A percentile compares a stretch with the other conserved stretches of the same genome.
Conservation (phyloP, 2,329 filamentous ascomycete genomes). For the Pezicula radicicola region DNA sequence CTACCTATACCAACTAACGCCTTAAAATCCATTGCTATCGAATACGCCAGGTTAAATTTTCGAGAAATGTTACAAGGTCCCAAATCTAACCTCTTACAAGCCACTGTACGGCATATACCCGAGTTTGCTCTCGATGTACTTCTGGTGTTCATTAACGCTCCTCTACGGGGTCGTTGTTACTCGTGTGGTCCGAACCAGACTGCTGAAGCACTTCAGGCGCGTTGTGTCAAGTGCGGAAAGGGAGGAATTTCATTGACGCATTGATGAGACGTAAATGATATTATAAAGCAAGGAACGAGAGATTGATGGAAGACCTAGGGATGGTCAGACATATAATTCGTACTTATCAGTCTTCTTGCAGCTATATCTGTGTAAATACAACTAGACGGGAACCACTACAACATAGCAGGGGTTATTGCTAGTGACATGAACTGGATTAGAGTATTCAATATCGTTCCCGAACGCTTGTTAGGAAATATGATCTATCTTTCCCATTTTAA, state of each 20-base stretch:
- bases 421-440: too few species aligned
- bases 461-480: too few species aligned
- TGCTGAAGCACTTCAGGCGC: conserved; percentile 11
- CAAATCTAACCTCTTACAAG: conserved; percentile 4
- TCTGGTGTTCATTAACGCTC: conserved; percentile 9
- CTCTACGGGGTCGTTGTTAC: conserved; percentile 9
- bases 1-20: conserved; percentile 9
- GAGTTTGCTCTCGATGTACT: conserved; percentile 12
- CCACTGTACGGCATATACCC: conserved; percentile 7
- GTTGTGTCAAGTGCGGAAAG: conserved; percentile 9
- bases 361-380: too few species aligned
- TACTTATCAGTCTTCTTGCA: too few species aligned
- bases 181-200: conserved; percentile 11
- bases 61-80: conserved; percentile 5
- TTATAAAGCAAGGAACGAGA: too few species aligned
- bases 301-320: too few species aligned
- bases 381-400: too few species aligned
- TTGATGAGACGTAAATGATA: too few species aligned
- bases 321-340: too few species aligned
- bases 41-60: conserved; percentile 6
- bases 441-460: too few species aligned
- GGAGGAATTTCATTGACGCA: conserved; percentile 9
- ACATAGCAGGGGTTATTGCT: too few species aligned
- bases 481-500: too few species aligned
- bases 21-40: conserved; percentile 2